Evolutionary conservation across 2,329 filamentous ascomycete genomes (phyloP), one percentile per base, ranked within the genome.

Genomic region (Fusarium tuaranense): DNA sequence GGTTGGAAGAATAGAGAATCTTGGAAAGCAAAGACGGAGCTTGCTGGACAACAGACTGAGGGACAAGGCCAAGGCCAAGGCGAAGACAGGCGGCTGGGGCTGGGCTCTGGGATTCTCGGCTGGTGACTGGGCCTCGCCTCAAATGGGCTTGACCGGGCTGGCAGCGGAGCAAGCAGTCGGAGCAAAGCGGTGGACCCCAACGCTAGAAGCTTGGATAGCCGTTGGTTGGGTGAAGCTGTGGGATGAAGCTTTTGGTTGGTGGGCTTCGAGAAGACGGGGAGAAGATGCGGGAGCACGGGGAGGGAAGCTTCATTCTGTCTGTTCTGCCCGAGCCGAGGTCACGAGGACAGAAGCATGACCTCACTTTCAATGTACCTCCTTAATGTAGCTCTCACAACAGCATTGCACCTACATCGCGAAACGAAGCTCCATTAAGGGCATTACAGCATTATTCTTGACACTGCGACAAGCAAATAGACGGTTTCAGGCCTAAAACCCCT

Each of bases 341-440:
- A 76, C 73, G 73, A 76, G 73, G 70, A 51, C 63, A 62, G 57
- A 63, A 70, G 55, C 74, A 76, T 76, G 74, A 76, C 73, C 70
- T 75, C 73, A 75, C 74, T 44, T 13, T 25, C 59, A 74, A 64
- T 57, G 63, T 61, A 73, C 44, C 39, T 62, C 18, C 32, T 27
- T 30, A 3, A 14, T 32, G 48, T 20, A 32, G 48, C 27, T 55
- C 27, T 20, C 74, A 76, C 76, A 69, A 32, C 27, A 55, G 48
- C 27, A 3, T 12, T 30, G 25, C 48, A 53, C 22, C 59, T 62
- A 41, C 57, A 60, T 7, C 59, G 8, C n/a, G 25, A 46, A 30
- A 22, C 18, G 20, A 32, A 39, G n/a, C 18, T 48, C 9, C 20
- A 62, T 22, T 20, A 48, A 48, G 10, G 20, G 41, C 20, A 55